These are phyloP conservation scores for Thuja plicata DNA, from an alignment of 83 land plant genomes.

Conservation along the genomic window DNA sequence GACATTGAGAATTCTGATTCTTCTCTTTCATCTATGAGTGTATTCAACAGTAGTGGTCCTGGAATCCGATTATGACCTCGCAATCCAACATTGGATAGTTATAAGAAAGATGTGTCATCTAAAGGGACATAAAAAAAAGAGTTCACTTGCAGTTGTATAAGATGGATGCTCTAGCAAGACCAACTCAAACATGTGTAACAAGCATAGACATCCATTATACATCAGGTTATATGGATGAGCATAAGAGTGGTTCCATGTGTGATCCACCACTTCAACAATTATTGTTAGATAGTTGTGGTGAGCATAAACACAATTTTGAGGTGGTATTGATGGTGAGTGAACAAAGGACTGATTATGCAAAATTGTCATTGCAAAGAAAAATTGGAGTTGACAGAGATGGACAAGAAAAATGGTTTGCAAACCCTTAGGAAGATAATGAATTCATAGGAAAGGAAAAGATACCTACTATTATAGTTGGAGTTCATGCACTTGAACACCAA, in stretches of 20 bases:
- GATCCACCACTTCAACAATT: not conserved
- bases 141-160: not conserved
- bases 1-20: not conserved
- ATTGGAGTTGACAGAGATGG: too few species aligned
- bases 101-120: not conserved
- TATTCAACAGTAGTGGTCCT: not conserved
- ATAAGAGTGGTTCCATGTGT: not conserved
- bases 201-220: not conserved
- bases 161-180: not conserved
- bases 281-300: not conserved
- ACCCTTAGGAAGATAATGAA: too few species aligned
- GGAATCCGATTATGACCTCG: not conserved
- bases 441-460: too few species aligned
- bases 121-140: not conserved
- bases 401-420: too few species aligned
- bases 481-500: too few species aligned
- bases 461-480: too few species aligned
- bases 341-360: too few species aligned
- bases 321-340: too few species aligned
- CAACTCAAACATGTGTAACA: not conserved
- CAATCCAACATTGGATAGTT: not conserved
- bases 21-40: not conserved
- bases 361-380: too few species aligned
- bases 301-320: not conserved
- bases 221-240: not conserved